Percentiles rank a stretch among this genome's conserved stretches.
phyloP scores from a whole-genome alignment of 176 grass and related monocot species.

The Alopecurus myosuroides region DNA sequence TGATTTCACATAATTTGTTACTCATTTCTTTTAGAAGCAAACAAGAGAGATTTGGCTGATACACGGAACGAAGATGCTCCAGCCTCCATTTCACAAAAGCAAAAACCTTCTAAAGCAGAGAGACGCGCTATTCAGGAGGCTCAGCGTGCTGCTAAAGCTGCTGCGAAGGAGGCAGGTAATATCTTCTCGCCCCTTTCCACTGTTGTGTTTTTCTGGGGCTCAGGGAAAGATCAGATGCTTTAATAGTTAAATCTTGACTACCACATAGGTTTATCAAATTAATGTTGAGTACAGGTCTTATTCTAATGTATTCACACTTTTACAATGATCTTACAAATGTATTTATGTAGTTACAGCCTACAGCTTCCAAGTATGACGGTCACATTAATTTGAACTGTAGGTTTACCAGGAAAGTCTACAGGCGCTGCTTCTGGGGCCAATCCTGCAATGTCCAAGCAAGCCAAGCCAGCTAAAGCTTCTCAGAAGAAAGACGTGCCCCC shows the following conservation, averaged over 20 bases:
- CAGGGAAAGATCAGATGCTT: neutral
- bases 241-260: neutral
- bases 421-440: slow-evolving; percentile 31
- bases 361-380: neutral
- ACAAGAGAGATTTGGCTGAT: slow-evolving; percentile 37
- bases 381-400: slow-evolving; percentile 14
- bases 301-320: neutral
- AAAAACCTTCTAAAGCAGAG: slow-evolving; percentile 62
- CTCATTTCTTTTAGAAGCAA: slow-evolving; percentile 61
- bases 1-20: neutral
- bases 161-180: slow-evolving; percentile 53
- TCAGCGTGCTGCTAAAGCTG: slow-evolving; percentile 57
- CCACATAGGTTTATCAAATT: neutral
- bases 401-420: slow-evolving; percentile 27
- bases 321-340: neutral
- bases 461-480: slow-evolving; percentile 50
- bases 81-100: slow-evolving; percentile 43
- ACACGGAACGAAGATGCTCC: slow-evolving; percentile 18
- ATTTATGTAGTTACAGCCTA: neutral
- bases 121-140: slow-evolving; percentile 51
- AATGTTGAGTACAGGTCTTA: neutral
- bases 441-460: slow-evolving; percentile 45
- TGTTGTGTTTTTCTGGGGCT: neutral
- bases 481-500: slow-evolving; percentile 71
- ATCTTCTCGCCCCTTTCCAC: neutral